phyloP scores from a whole-genome alignment of 306 rosid genomes.

The Quillaja saponaria region DNA sequence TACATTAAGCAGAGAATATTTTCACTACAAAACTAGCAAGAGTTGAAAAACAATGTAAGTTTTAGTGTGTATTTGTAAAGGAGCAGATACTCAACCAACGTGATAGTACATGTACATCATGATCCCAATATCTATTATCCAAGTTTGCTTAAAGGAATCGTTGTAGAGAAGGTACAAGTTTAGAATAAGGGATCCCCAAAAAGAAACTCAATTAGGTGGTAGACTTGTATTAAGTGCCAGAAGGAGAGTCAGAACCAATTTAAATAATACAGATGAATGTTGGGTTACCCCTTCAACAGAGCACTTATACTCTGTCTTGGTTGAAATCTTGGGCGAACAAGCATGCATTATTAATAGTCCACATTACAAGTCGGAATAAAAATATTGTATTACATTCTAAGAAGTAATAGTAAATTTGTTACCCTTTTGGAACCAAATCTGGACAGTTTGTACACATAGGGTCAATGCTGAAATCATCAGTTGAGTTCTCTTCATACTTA shows the following conservation, averaged over 20 bases:
- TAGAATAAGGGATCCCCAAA: not conserved
- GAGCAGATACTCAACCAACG: not conserved
- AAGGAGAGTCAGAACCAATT: conserved; percentile 15
- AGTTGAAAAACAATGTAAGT: conserved; percentile 5
- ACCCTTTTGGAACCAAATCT: conserved; percentile 82
- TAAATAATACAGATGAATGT: not conserved
- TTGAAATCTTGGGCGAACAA: not conserved
- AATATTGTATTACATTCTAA: conserved; percentile 1
- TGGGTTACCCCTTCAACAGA: not conserved
- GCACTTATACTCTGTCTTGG: not conserved
- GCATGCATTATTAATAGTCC: conserved; percentile 3
- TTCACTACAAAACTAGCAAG: not conserved
- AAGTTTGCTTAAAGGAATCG: too few species aligned
- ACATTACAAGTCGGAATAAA: conserved; percentile 7
- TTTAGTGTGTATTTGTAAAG: conserved; percentile 8
- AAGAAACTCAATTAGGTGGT: conserved; percentile 13
- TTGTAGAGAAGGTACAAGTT: too few species aligned
- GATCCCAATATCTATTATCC: not conserved
- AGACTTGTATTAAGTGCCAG: conserved; percentile 3
- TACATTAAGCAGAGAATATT: conserved; percentile 18
- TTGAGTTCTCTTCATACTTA: conserved; percentile 41
- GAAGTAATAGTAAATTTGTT: conserved; percentile 26
- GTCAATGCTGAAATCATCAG: conserved; percentile 59
- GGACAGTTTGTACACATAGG: conserved; percentile 95
- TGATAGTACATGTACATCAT: not conserved